Evolutionary conservation across 176 grass and related monocot species (phyloP), one percentile per base, ranked within the genome.

Genomic region (Zea luxurians): DNA sequence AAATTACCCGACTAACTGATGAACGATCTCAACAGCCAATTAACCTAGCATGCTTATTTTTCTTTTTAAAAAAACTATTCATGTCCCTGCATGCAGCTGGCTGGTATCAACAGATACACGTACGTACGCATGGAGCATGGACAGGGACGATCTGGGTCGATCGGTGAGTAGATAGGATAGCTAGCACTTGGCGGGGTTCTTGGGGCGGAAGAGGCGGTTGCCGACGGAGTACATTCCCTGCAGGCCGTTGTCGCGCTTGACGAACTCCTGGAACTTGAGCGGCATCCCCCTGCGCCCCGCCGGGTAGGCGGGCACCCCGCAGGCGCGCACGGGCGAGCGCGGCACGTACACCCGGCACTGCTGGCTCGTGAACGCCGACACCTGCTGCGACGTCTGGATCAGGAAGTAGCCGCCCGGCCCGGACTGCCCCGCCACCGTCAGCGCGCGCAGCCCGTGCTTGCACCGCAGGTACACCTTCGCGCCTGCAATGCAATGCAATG

Each of bases 221-320:
- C 89, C 89, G 64, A 77, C 80, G 57, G 86, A 86, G 80, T 94
- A 94, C 48, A 89, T 27, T 16, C 74, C 77, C 76, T 86, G 82
- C 11, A 91, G 79, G 17, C 85, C 91, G 38, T 86, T 74, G 53
- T 5, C 66, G 10, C 47, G 68, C 73, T 83, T 91, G 59, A 87
- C 67, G 66, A 90, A 88, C 81, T 78, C 79, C 43, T 89, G 47
- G 57, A 91, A 94, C 80, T 85, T 84, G 73, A 94, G 92, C 47
- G 44, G 66, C 61, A 88, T 37, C 3, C 89, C 89, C 62, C 7
- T 37, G 55, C 41, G 34, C 15, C 59, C 43, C 48, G 49, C 6
- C 8, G 91, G 82, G 73, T 48, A 17, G 38, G 10, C 10, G 2
- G 70, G 18, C 48, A 85, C 38, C 63, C 45, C 43, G 78, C 92